Conservation (phyloP, 495 filamentous ascomycete genomes). For the Cercophora samala region DNA sequence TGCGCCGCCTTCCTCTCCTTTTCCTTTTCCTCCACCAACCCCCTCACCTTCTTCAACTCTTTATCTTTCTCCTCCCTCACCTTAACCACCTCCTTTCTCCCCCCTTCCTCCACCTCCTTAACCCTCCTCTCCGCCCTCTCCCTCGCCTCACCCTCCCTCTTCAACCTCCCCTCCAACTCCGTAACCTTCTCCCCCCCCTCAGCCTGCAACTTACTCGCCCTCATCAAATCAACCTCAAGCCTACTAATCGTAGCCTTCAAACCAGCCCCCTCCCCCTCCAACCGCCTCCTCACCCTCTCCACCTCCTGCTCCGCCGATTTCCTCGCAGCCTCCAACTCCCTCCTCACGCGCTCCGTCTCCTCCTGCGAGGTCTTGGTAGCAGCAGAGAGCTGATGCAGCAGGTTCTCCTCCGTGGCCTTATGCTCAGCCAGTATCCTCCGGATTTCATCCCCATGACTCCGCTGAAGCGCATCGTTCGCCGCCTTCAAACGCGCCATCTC, state of each 20-base stretch:
- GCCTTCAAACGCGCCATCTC: conserved; percentile 64
- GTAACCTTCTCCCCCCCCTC: conserved; percentile 20
- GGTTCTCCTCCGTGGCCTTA: neutral
- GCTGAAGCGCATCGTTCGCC: conserved; percentile 68
- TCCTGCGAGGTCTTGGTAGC: conserved; percentile 38
- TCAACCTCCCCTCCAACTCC: conserved; percentile 21
- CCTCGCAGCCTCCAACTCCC: conserved; percentile 12
- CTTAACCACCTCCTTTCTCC: conserved; percentile 18
- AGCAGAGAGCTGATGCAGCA: neutral
- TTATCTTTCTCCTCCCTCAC: conserved; percentile 26
- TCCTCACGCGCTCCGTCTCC: conserved; percentile 32
- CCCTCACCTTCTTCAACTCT: conserved; percentile 35
- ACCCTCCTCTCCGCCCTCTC: neutral
- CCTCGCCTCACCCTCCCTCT: conserved; percentile 12
- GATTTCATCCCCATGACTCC: conserved; percentile 19
- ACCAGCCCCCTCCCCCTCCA: conserved; percentile 60
- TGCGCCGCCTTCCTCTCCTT: conserved; percentile 63
- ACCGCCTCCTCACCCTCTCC: conserved; percentile 36
- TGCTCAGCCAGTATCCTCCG: conserved; percentile 1
- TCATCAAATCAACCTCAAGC: conserved; percentile 60
- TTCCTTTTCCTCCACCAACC: conserved; percentile 53
- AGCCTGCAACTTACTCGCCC: conserved; percentile 36
- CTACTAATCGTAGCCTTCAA: conserved; percentile 56
- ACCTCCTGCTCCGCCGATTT: conserved; percentile 41
- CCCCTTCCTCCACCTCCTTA: conserved; percentile 24